phyloP scores from a whole-genome alignment of 2,329 filamentous ascomycete genomes.

The Venturia oleaginea region DNA sequence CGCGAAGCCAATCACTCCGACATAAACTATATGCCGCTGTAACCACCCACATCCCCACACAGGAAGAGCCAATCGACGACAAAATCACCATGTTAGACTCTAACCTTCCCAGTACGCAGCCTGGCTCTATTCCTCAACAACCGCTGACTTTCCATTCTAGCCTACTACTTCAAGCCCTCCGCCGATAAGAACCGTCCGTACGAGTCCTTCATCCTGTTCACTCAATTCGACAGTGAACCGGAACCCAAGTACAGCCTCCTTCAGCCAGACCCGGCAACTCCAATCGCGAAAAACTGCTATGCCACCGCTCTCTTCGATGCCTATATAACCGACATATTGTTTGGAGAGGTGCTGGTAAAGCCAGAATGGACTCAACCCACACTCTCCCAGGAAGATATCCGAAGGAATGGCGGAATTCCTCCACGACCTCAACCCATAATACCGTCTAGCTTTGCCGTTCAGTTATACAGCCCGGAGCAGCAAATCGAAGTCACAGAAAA shows the following conservation, averaged over 20 bases:
- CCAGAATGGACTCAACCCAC: conserved; percentile 81
- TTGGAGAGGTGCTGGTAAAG: conserved; percentile 73
- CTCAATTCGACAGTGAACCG: conserved; percentile 72
- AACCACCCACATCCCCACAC: background rate
- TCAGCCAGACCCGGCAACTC: conserved; percentile 61
- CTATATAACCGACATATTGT: conserved; percentile 70
- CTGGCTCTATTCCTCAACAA: background rate
- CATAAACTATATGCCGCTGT: background rate
- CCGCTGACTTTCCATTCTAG: background rate
- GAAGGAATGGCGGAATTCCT: conserved; percentile 55
- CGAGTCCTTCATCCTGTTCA: conserved; percentile 43
- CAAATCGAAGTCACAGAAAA: conserved; percentile 62
- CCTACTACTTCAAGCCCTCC: conserved; percentile 14
- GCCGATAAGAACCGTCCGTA: conserved; percentile 18
- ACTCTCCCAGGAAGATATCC: conserved; percentile 71
- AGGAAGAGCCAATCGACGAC: background rate
- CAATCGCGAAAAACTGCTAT: conserved; percentile 71
- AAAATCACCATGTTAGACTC: conserved; percentile 10
- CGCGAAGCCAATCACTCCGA: background rate
- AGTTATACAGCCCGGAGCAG: conserved; percentile 92
- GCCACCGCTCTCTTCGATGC: conserved; percentile 79
- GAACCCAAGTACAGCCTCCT: conserved; percentile 71
- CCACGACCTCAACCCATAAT: conserved; percentile 62
- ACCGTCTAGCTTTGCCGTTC: conserved; percentile 70
- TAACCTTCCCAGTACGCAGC: conserved; percentile 10